A percentile compares a stretch with the other conserved stretches of the same genome.
phyloP scores from a whole-genome alignment of 2,329 filamentous ascomycete species.

The Aspergillus ruber region DNA sequence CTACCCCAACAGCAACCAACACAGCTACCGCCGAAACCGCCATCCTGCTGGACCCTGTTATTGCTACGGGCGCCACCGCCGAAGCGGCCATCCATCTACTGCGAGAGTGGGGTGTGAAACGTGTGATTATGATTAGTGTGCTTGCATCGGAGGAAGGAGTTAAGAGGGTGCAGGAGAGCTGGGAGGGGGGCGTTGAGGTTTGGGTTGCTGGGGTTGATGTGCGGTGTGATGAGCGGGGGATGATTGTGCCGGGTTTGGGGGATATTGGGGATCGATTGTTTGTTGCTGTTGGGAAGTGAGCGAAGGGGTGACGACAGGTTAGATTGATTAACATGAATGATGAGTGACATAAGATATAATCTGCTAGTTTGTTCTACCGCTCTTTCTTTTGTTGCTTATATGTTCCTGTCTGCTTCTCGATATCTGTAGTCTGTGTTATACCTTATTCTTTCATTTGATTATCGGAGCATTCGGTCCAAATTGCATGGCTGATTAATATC shows the following conservation, averaged over 20 bases:
- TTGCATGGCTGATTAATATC: too few species aligned
- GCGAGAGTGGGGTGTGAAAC: slow-evolving; percentile 82
- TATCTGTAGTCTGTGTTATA: too few species aligned
- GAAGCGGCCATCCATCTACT: slow-evolving; percentile 84
- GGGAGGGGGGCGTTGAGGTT: slow-evolving; percentile 57
- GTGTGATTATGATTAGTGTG: slow-evolving; percentile 69
- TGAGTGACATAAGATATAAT: neutral
- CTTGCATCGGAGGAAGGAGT: slow-evolving; percentile 69
- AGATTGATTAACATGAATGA: neutral
- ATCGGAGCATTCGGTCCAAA: too few species aligned
- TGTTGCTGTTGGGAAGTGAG: slow-evolving; percentile 75
- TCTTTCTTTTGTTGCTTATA: too few species aligned
- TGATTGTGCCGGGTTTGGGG: slow-evolving; percentile 84
- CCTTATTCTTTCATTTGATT: too few species aligned
- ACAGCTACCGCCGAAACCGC: slow-evolving; percentile 55
- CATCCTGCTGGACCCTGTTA: slow-evolving; percentile 83
- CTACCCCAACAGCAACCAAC: slow-evolving; percentile 23
- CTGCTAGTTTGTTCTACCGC: too few species aligned
- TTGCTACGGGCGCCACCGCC: slow-evolving; percentile 87
- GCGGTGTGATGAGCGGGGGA: slow-evolving; percentile 66
- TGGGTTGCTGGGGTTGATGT: slow-evolving; percentile 77
- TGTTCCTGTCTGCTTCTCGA: too few species aligned
- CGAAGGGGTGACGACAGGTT: neutral
- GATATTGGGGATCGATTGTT: slow-evolving; percentile 89
- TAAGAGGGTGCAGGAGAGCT: slow-evolving; percentile 63